Conservation (phyloP, 2,329 filamentous ascomycete genomes). For the Hypoxylon sp. region DNA sequence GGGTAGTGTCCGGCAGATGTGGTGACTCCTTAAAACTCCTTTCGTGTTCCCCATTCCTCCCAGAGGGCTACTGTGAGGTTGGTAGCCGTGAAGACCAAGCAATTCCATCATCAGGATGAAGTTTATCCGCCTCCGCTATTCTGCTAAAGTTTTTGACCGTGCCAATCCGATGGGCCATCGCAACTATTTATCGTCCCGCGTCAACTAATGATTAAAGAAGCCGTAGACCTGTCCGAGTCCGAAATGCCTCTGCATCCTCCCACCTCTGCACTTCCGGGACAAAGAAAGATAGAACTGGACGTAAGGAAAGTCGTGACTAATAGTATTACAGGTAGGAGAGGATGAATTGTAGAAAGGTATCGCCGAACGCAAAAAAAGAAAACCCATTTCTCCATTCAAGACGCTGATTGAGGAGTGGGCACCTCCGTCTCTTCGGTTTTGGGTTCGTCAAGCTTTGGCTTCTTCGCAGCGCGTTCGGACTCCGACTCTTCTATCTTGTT, state of each 20-base stretch:
- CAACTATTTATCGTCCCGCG: slow-evolving; percentile 35
- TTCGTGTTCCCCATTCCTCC: slow-evolving; percentile 45
- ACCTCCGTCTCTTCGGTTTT: slow-evolving; percentile 46
- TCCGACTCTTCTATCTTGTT: slow-evolving; percentile 49
- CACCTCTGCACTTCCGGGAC: slow-evolving; percentile 34
- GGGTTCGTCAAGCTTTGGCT: slow-evolving; percentile 47
- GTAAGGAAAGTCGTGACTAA: slow-evolving; percentile 45
- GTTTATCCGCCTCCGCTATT: slow-evolving; percentile 28
- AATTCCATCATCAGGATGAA: slow-evolving; percentile 37
- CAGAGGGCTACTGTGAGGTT: slow-evolving; percentile 31
- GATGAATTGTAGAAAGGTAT: slow-evolving; percentile 34
- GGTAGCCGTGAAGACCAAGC: slow-evolving; percentile 40
- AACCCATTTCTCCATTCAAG: slow-evolving; percentile 28
- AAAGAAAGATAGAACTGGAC: slow-evolving; percentile 36
- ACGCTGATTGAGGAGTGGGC: slow-evolving; percentile 47
- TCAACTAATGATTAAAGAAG: slow-evolving; percentile 47
- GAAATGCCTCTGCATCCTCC: slow-evolving; percentile 38
- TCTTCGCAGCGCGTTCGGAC: slow-evolving; percentile 49
- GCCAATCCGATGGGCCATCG: slow-evolving; percentile 25
- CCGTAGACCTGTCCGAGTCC: slow-evolving; percentile 33
- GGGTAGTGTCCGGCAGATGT: slow-evolving; percentile 26
- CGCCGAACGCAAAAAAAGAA: slow-evolving; percentile 19
- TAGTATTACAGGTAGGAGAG: slow-evolving; percentile 48
- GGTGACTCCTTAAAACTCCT: slow-evolving; percentile 46
- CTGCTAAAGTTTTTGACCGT: slow-evolving; percentile 34